These are phyloP conservation scores for Leucocoprinus birnbaumii DNA, from an alignment of 768 basidiomycete species.

Conservation along the genomic window DNA sequence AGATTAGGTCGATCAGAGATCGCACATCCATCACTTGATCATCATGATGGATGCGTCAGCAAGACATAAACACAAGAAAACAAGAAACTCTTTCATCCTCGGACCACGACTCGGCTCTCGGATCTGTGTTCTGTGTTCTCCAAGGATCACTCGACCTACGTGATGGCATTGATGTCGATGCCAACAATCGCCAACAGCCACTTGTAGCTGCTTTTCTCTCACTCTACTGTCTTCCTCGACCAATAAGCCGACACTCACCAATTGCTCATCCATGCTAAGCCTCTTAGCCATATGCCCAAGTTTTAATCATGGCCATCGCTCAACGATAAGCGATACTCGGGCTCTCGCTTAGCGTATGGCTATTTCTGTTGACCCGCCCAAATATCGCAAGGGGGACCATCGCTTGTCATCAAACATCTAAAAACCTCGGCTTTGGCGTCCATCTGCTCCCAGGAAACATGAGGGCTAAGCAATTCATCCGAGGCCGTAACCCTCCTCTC, in stretches of 20 bases:
- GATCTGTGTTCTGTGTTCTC: background rate
- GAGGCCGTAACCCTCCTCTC: constrained; percentile 10
- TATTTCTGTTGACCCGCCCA: constrained; percentile 7
- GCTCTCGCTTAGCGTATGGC: background rate
- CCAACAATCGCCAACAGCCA: background rate
- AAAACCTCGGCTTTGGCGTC: constrained; percentile 9
- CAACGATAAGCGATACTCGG: constrained; percentile 2
- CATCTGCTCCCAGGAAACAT: constrained; percentile 12
- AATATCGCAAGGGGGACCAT: background rate
- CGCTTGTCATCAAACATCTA: constrained; percentile 6
- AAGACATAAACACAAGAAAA: background rate
- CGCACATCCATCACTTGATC: too few species aligned
- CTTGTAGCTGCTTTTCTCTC: background rate
- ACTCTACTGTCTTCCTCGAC: too few species aligned
- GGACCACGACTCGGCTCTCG: constrained; percentile 1
- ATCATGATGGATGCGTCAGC: too few species aligned
- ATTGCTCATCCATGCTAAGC: too few species aligned
- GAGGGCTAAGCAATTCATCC: constrained; percentile 1
- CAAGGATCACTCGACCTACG: background rate
- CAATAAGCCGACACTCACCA: too few species aligned
- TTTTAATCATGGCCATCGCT: too few species aligned
- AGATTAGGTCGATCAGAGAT: too few species aligned
- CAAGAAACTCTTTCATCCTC: background rate
- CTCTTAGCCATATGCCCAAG: too few species aligned
- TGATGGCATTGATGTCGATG: too few species aligned